phyloP scores from a whole-genome alignment of 1,284 basidiomycete genomes.

The Wallemia mellicola region DNA sequence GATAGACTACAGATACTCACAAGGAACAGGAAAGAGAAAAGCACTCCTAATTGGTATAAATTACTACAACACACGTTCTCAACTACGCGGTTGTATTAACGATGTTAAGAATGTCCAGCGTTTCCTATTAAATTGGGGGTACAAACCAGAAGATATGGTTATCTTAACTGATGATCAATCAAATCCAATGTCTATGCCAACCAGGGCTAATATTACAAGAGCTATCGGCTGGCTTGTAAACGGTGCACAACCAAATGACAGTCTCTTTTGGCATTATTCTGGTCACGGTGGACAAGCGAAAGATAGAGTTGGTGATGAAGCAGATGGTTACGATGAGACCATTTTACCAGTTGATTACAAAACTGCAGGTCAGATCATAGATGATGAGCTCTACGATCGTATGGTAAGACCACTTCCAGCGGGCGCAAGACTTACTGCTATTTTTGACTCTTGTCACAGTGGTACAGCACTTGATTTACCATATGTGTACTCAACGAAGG shows the following conservation, averaged over 20 bases:
- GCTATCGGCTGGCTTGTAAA: constrained; percentile 15
- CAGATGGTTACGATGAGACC: constrained; percentile 15
- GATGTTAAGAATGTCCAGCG: constrained; percentile 13
- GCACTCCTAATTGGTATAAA: constrained; percentile 15
- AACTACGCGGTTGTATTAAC: constrained; percentile 14
- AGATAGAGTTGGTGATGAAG: constrained; percentile 13
- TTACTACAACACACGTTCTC: constrained; percentile 10
- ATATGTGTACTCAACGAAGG: constrained; percentile 14
- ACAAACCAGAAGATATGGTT: constrained; percentile 14
- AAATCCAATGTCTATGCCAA: constrained; percentile 12
- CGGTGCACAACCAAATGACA: constrained; percentile 11
- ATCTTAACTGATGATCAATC: constrained; percentile 12
- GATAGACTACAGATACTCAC: neutral
- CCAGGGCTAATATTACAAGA: constrained; percentile 11
- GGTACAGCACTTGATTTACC: constrained; percentile 14
- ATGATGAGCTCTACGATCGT: constrained; percentile 13
- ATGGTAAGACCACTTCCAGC: constrained; percentile 13
- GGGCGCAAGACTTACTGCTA: constrained; percentile 10
- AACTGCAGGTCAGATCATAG: constrained; percentile 12
- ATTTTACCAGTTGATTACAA: constrained; percentile 14
- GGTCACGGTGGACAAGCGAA: constrained; percentile 15
- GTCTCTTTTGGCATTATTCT: constrained; percentile 12
- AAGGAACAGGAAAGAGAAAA: constrained; percentile 10
- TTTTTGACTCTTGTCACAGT: constrained; percentile 13
- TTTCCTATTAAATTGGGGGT: constrained; percentile 11